Conservation (phyloP, 495 filamentous ascomycete genomes). For the Xylaria scruposa region DNA sequence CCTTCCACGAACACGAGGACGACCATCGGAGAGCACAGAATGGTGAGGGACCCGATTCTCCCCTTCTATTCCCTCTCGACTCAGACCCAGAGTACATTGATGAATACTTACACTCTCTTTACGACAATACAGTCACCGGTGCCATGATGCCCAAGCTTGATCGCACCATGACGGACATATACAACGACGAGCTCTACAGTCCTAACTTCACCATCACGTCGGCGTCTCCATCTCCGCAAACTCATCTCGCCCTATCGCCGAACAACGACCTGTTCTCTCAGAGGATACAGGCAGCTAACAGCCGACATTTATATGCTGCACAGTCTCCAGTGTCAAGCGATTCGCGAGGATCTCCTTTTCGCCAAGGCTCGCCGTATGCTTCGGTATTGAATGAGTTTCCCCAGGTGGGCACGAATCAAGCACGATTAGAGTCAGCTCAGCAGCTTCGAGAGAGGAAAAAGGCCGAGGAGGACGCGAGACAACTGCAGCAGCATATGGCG, state of each 20-base stretch:
- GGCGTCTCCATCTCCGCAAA: conserved; percentile 52
- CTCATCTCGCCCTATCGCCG: conserved; percentile 56
- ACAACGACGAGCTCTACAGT: conserved; percentile 85
- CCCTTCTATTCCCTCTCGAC: conserved; percentile 46
- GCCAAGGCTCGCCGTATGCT: conserved; percentile 72
- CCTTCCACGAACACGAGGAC: conserved; percentile 52
- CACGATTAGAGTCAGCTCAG: conserved; percentile 62
- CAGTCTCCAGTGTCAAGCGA: conserved; percentile 53
- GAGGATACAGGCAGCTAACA: conserved; percentile 79
- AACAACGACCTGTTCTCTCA: conserved; percentile 73
- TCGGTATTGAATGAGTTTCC: conserved; percentile 56
- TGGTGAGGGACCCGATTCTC: conserved; percentile 51
- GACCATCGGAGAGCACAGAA: conserved; percentile 51
- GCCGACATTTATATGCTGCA: conserved; percentile 68
- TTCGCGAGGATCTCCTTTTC: conserved; percentile 82
- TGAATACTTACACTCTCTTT: conserved; percentile 47
- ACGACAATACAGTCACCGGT: conserved; percentile 57
- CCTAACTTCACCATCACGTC: conserved; percentile 65
- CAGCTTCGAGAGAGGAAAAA: conserved; percentile 66
- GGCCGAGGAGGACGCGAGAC: conserved; percentile 62
- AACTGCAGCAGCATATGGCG: conserved; percentile 58
- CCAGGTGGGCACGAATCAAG: conserved; percentile 42
- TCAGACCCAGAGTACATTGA: conserved; percentile 57
- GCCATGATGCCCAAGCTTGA: conserved; percentile 76
- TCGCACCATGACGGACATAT: conserved; percentile 84